Evolutionary conservation across 2,329 filamentous ascomycete genomes (phyloP), one percentile per base, ranked within the genome.

Genomic region (Calonectria multiphialidica): DNA sequence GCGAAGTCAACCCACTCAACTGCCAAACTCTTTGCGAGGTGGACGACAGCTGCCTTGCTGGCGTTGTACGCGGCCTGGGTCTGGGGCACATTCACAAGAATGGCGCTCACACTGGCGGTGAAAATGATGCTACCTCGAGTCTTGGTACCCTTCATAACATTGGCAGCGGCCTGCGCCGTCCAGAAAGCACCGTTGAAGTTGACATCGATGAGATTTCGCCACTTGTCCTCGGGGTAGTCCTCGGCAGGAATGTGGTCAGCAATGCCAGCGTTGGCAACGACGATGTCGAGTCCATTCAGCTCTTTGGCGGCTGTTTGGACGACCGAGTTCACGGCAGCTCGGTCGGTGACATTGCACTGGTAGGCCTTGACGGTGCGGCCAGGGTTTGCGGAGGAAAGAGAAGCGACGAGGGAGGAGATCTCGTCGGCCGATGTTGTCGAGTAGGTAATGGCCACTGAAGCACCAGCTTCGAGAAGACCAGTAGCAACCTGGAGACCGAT

Each of bases 1-100:
- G 82, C 81, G 70, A 85, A 85, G 23, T 84, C 82, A 2, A 81
- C 82, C 85, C 85, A 87, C 70, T 87, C 86, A 5, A 86, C 85
- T 1, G 84, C 81, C 9, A 86, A 75, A 50, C 80, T 83, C 76
- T 84, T 84, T 16, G 82, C 80, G 10, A 87, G 75, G 49, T 85
- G 85, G 1, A 85, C 79, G 0, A 84, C 83, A 0, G 82, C 86
- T 0, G 84, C 85, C 71, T 87, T 87, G 66, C 81, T 83, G 6
- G 85, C 81, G 68, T 87, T 87, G 68, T 86, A 87, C 2, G 83
- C 84, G 66, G 78, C 85, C 80, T 80, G 83, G 74, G 80, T 86
- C 78, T 84, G 83, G 5, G 83, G 84, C 33, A 85, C 75, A 57
- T 85, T 85, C 44, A 85, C 83, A 18, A 87, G 79, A 18, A 83